Evolutionary conservation across 2,329 filamentous ascomycete genomes (phyloP), one percentile per base, ranked within the genome.

Genomic region (Monascus ruber): DNA sequence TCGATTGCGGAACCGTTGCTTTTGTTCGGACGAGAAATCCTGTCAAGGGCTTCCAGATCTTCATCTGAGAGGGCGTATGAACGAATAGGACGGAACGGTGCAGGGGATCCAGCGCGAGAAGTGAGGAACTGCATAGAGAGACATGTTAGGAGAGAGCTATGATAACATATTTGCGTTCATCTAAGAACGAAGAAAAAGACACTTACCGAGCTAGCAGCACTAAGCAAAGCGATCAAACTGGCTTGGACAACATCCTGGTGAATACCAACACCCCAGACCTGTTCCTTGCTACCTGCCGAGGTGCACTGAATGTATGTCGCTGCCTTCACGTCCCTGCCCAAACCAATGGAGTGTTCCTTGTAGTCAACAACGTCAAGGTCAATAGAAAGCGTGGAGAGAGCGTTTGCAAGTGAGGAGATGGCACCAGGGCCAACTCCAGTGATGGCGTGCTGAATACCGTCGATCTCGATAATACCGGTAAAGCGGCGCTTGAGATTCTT

Each of bases 231-330:
- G 59, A 87, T 83, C 55, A 95, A 74, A 61, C 82, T 88, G 52
- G 85, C 87, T 62, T 93, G 85, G 17, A 93, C 85, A 44, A 93
- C 85, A 69, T 94, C 89, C 59, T 89, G 82, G 59, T 95, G 85
- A 51, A 95, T 85, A 47, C 63, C 62, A 36, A 61, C 55, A 48
- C 58, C 58, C 58, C 58, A 61, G 24, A 60, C 53, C 35, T 55
- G 49, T 53, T 85, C 72, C 39, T 74, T 74, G 46, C 72, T 81
- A 35, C 75, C 77, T 4, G 74, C 65, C 17, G 79, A 73, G 26
- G 75, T 87, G 64, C 87, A 94, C 63, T 95, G 85, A 47, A 96
- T 94, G 59, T 93, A 96, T 2, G 88, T 85, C 2, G 87, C 89
- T n/a, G 89, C 89, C 69, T 93, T 93, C 49, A 89, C 85, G 44